Evolutionary conservation across 805 yeast genomes (phyloP).

Genomic region (Kuraishia hungarica): DNA sequence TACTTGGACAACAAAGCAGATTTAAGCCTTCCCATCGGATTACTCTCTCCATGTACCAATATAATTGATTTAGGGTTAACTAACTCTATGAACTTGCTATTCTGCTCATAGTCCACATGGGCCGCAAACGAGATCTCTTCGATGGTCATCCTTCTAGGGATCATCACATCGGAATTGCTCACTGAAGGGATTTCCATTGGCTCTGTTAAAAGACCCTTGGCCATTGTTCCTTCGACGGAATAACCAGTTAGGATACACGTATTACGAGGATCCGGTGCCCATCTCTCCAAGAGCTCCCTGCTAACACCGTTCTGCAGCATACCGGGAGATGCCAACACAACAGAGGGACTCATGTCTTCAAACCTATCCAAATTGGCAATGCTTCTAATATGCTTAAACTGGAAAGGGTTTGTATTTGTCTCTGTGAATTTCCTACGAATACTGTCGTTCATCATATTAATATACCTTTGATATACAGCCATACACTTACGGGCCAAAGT

Average conservation of each 20-base stretch:
- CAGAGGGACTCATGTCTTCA: slow-evolving; percentile 93
- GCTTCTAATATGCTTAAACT: slow-evolving; percentile 76
- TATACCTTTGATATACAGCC: slow-evolving; percentile 95
- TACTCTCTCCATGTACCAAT: slow-evolving; percentile 93
- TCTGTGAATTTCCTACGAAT: slow-evolving; percentile 70
- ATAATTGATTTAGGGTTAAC: slow-evolving; percentile 82
- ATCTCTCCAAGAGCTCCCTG: slow-evolving; percentile 80
- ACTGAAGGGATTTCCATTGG: slow-evolving; percentile 86
- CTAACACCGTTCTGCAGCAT: slow-evolving; percentile 97
- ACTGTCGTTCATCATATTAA: slow-evolving; percentile 94
- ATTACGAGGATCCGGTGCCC: slow-evolving; percentile 97
- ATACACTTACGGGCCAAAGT: slow-evolving; percentile 90
- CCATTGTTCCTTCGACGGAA: slow-evolving; percentile 98
- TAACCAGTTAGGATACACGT: slow-evolving; percentile 89
- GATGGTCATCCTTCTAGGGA: slow-evolving; percentile 79
- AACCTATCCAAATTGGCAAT: slow-evolving; percentile 73
- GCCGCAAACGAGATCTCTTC: slow-evolving; percentile 99
- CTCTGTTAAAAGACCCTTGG: slow-evolving; percentile 78
- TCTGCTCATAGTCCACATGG: slow-evolving; percentile 94
- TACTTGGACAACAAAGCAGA: slow-evolving; percentile 88
- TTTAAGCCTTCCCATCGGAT: slow-evolving; percentile 97
- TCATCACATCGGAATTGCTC: slow-evolving; percentile 68
- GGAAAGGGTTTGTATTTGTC: slow-evolving; percentile 81
- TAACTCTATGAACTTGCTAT: slow-evolving; percentile 80
- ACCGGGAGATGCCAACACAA: slow-evolving; percentile 95